Base-by-base conservation (phyloP, 495 filamentous ascomycete genomes). In the Clohesyomyces aquaticus region DNA sequence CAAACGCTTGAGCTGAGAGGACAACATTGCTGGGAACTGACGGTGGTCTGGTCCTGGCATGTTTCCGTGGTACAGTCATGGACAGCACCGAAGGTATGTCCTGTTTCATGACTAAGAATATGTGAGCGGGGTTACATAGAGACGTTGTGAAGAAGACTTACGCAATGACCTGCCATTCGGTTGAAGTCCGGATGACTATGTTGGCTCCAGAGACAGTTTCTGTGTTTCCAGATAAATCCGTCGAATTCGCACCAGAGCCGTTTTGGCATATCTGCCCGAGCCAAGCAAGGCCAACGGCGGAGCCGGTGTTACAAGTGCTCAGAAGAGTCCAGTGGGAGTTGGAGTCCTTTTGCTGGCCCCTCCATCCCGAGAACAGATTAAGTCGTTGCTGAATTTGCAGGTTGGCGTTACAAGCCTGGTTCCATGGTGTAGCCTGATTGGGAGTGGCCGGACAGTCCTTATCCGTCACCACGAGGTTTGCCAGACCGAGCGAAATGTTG, bases 291-390 rank as follows among this genome's bases (percentile, higher is more conserved):
- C 94, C 94, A 29, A 98, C 93, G 65, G 95, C 91, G n/a, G 85
- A 78, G 18, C 85, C 89, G 0, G 91, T 96, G 43, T 85, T 81
- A 73, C 94, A 98, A 14, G 84, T 91, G 27, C 87, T 96, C 75
- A 98, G 76, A 21, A 98, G 77, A 3, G 91, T 96, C 94, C 94
- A 98, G 73, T 93, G 95, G 2, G 92, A 91, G 73, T 96, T 94
- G 43, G 72, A 79, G 73, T 98, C 94, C 14, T 80, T 76, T 59
- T 83, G 79, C 22, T 82, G 73, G 1, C 91, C 89, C 55, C 94
- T 83, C 95, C 95, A 98, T 59, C 79, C 77, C 0, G 93, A 96
- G 74, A 98, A 98, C 10, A 88, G 77, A 72, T 93, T 93, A 16
- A 98, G 78, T 3, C 95, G 89, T 66, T 87, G 80, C 29, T 87